Percentiles rank a stretch among this genome's conserved stretches.
phyloP scores from a whole-genome alignment of 2,329 filamentous ascomycete species.

The Curvularia sp. region DNA sequence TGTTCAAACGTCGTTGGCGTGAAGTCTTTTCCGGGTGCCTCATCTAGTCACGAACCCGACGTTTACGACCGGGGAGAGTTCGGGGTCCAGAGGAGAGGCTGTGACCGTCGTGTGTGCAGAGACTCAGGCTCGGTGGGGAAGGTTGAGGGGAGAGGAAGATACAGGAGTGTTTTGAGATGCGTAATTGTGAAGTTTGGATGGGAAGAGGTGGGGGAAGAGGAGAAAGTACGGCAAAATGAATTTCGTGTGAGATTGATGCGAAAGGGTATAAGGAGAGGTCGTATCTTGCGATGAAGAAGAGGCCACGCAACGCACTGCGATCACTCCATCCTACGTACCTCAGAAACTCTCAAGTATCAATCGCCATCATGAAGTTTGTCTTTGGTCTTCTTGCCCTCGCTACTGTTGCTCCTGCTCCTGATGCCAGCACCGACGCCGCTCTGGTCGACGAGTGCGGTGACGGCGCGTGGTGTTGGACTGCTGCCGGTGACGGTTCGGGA shows the following conservation, averaged over 20 bases:
- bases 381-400: not conserved
- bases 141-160: not conserved
- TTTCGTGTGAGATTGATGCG: not conserved
- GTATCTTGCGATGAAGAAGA: not conserved
- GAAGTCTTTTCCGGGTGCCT: no score
- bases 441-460: not conserved
- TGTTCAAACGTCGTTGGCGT: no score
- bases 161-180: not conserved
- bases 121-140: not conserved
- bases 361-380: not conserved
- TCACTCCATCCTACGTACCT: not conserved
- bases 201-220: not conserved
- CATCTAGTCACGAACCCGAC: no score
- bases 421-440: not conserved
- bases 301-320: not conserved
- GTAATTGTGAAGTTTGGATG: not conserved
- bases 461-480: not conserved
- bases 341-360: not conserved
- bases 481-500: not conserved
- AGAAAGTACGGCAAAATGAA: not conserved
- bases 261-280: not conserved
- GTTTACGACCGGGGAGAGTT: no score
- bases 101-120: not conserved
- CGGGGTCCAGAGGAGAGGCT: not conserved
- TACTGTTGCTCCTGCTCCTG: not conserved